Evolutionary conservation across 257 asterid species (phyloP), one percentile per base, ranked within the genome.

Genomic region (Capsicum rhomboideum): DNA sequence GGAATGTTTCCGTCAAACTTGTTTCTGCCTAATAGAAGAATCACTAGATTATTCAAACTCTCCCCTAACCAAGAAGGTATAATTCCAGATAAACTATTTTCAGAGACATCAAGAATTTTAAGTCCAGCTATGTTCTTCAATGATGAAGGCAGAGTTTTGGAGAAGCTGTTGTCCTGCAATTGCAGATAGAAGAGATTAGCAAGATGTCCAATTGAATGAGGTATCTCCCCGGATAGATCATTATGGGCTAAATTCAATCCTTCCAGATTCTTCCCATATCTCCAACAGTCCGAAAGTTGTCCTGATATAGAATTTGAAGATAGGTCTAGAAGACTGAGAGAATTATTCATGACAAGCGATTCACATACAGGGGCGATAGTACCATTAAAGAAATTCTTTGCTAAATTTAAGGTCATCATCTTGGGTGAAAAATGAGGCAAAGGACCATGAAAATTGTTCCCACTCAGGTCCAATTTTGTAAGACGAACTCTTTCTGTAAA

Each of bases 191-290:
- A 17, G 83, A 79, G 69, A 29, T 58, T 54, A 29, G 5, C 6
- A 31, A 79, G 69, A 54, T 79, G 2, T 79, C 83, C 83, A 34
- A 79, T 6, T 54, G 83, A 79, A 17, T 31, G 83, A 79, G 83
- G 83, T 54, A 79, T 79, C 16, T 29, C 50, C 46, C 69, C 53
- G 10, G 2, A 54, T 8, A 79, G 69, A 28, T 18, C 5, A 21
- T 54, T 55, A 2, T 28, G 0, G 2, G n/a, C 37, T 58, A 54
- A 29, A 20, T 54, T 31, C 49, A 79, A 18, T 34, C 6, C n/a
- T 40, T 23, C 31, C 69, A 79, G 67, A 31, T 79, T 40, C 31
- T 31, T 79, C 2, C 69, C 69, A 29, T 31, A 29, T 54, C 46
- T 58, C 83, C 69, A 79, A 58, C 69, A 54, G 83, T 79, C 69